A percentile compares a stretch with the other conserved stretches of the same genome.
Evolutionary conservation across 345 rosid species (phyloP).

Genomic region (Ailanthus altissimus): DNA sequence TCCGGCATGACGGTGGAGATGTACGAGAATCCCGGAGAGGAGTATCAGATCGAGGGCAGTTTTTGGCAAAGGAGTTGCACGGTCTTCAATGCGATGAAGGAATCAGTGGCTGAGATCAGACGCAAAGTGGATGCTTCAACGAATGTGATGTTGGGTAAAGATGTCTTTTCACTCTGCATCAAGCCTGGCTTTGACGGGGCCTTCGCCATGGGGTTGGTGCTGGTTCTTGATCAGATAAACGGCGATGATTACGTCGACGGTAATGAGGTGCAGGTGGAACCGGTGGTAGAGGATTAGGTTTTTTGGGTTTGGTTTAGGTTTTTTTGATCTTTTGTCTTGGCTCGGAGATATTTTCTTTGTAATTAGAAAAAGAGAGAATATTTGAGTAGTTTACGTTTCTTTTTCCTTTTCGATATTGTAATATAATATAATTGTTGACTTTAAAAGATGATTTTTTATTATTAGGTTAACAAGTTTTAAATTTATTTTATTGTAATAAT

Average conservation of each 20-base stretch:
- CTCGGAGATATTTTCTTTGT: no score
- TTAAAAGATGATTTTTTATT: no score
- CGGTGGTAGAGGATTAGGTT: conserved; percentile 31
- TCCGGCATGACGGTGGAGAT: conserved; percentile 52
- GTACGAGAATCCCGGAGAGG: conserved; percentile 53
- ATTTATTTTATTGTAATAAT: no score
- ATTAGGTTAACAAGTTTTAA: no score
- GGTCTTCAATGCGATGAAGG: conserved; percentile 43
- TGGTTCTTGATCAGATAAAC: conserved; percentile 79
- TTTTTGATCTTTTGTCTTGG: no score
- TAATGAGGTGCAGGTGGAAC: conserved; percentile 40
- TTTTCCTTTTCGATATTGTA: no score
- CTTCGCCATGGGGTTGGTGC: conserved; percentile 82
- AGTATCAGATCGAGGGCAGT: conserved; percentile 81
- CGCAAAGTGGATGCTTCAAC: conserved; percentile 93
- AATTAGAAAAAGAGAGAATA: no score
- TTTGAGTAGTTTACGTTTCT: no score
- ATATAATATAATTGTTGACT: no score
- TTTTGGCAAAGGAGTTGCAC: conserved; percentile 59
- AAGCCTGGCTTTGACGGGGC: conserved; percentile 83
- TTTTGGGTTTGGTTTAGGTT: background rate
- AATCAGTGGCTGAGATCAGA: conserved; percentile 72
- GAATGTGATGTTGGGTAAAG: conserved; percentile 76
- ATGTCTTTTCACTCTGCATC: conserved; percentile 62
- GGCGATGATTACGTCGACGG: conserved; percentile 47